phyloP scores from a whole-genome alignment of 768 basidiomycete genomes.

The Russula compacta region DNA sequence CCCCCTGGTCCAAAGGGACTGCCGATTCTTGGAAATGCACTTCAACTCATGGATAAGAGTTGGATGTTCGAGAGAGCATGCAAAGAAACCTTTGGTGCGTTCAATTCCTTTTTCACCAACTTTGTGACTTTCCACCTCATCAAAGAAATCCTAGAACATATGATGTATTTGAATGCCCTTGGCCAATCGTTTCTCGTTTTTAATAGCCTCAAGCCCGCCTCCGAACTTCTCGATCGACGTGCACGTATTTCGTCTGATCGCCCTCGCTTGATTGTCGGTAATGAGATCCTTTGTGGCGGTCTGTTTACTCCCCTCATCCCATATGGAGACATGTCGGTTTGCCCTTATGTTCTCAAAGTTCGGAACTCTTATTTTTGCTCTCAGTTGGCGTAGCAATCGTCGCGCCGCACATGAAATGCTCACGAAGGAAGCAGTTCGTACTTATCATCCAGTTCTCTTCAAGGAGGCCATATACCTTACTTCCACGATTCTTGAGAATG shows the following conservation, averaged over 20 bases:
- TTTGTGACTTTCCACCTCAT: not conserved
- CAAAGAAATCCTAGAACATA: not conserved
- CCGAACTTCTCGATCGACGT: slow-evolving; percentile 33
- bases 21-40: slow-evolving; percentile 1
- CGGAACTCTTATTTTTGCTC: not conserved
- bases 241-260: slow-evolving; percentile 24
- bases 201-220: slow-evolving; percentile 25
- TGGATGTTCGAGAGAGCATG: not conserved
- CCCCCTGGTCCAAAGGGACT: slow-evolving; percentile 2
- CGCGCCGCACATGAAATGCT: slow-evolving; percentile 8
- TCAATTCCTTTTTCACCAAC: too few species aligned
- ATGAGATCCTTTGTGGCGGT: slow-evolving; percentile 28
- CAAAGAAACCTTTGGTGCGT: not conserved
- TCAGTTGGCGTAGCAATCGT: slow-evolving; percentile 10
- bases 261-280: slow-evolving; percentile 24
- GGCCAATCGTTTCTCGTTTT: slow-evolving; percentile 23
- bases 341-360: not conserved
- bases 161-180: slow-evolving; percentile 9
- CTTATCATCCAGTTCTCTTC: not conserved
- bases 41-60: not conserved
- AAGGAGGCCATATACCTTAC: slow-evolving; percentile 4
- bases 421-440: not conserved
- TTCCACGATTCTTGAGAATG: not conserved
- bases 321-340: slow-evolving; percentile 21
- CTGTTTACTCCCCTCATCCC: slow-evolving; percentile 23